phyloP scores from a whole-genome alignment of 106 monocot genomes.

The Triglochin maritima region DNA sequence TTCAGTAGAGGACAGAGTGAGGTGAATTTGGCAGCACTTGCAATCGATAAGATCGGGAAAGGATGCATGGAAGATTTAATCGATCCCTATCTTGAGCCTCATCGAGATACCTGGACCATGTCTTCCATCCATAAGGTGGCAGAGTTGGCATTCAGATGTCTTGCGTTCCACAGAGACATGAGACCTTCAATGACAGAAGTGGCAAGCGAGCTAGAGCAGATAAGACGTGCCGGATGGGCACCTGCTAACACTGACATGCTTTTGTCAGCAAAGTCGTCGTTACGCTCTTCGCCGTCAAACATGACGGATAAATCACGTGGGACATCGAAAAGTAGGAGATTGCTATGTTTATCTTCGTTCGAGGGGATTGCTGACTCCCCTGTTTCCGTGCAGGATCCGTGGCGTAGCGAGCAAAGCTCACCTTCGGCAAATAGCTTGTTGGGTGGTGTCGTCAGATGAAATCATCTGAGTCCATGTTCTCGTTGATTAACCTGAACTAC shows the following conservation, averaged over 20 bases:
- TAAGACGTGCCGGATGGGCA: constrained; percentile 42
- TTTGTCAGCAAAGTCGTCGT: constrained; percentile 18
- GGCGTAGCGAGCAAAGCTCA: constrained; percentile 51
- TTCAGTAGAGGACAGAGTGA: constrained; percentile 42
- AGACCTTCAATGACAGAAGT: constrained; percentile 72
- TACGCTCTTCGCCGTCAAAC: constrained; percentile 21
- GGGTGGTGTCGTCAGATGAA: constrained; percentile 17
- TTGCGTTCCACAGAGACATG: constrained; percentile 75
- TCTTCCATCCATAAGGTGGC: constrained; percentile 72
- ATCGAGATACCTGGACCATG: constrained; percentile 45
- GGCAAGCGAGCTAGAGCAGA: constrained; percentile 65
- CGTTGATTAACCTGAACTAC: too few relatives aligned
- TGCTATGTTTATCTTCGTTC: neutral
- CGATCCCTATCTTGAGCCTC: constrained; percentile 39
- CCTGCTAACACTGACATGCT: constrained; percentile 17
- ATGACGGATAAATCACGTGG: constrained; percentile 11
- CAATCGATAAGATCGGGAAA: constrained; percentile 47
- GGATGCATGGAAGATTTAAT: constrained; percentile 54
- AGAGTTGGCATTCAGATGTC: constrained; percentile 65
- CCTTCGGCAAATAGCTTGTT: constrained; percentile 50
- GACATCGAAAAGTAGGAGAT: constrained; percentile 15
- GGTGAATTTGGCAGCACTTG: constrained; percentile 55
- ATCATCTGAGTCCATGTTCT: too few relatives aligned
- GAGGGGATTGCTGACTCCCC: constrained; percentile 33
- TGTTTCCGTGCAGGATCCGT: constrained; percentile 58